These are phyloP conservation scores for Acacia melanoxylon DNA, from an alignment of 306 rosid genomes.

Conservation along the genomic window DNA sequence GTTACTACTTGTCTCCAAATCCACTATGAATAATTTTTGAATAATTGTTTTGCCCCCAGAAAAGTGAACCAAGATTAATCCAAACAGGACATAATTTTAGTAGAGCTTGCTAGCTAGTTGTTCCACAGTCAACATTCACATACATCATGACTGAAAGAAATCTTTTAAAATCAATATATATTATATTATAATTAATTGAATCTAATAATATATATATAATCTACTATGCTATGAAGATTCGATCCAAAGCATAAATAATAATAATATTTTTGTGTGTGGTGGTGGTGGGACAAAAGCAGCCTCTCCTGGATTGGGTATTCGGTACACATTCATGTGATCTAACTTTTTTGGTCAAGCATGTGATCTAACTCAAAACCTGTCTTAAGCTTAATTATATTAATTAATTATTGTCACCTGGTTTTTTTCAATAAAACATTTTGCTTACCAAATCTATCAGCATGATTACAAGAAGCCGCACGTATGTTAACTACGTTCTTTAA, in stretches of 20 bases:
- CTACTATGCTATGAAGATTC: constrained; percentile 9
- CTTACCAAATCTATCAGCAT: background rate
- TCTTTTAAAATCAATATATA: background rate
- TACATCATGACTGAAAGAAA: background rate
- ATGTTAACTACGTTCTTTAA: background rate
- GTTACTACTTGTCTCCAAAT: background rate
- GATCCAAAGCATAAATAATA: constrained; percentile 3
- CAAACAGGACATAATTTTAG: background rate
- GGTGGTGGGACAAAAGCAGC: background rate
- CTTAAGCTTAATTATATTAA: background rate
- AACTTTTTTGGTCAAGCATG: too few species aligned
- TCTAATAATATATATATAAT: background rate
- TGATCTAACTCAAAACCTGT: background rate
- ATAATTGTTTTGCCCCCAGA: background rate
- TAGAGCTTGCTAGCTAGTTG: background rate
- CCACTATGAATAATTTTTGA: background rate
- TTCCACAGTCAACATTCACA: background rate
- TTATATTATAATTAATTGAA: background rate
- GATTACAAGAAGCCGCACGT: background rate
- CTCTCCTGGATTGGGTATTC: background rate
- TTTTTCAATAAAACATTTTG: background rate
- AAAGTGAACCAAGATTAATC: background rate
- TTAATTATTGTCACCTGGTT: background rate
- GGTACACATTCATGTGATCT: background rate
- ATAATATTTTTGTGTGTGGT: background rate